Evolutionary conservation across 2,329 filamentous ascomycete species (phyloP).

Genomic region (Cladosporium sp.): DNA sequence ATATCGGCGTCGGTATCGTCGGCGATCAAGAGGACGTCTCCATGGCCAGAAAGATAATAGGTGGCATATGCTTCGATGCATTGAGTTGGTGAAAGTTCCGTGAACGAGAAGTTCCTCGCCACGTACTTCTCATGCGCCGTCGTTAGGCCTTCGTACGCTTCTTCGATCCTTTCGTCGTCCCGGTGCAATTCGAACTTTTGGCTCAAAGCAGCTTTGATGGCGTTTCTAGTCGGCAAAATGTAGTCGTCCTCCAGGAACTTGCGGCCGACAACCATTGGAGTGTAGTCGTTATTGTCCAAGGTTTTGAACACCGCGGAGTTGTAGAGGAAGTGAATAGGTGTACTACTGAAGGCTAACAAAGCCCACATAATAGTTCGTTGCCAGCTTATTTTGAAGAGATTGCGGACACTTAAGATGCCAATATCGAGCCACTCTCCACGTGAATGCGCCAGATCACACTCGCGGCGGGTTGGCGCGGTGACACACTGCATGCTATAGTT

Average conservation of each 20-base stretch:
- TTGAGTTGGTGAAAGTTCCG: background rate
- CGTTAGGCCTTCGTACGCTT: too few species aligned
- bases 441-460: slow-evolving; percentile 47
- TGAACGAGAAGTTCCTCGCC: background rate
- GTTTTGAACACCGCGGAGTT: slow-evolving; percentile 29
- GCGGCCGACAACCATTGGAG: slow-evolving; percentile 5
- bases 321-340: slow-evolving; percentile 37
- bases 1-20: too few species aligned
- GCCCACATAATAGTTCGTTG: slow-evolving; percentile 23
- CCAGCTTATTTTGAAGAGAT: slow-evolving; percentile 27
- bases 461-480: slow-evolving; percentile 45
- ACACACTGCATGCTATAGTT: slow-evolving; percentile 53
- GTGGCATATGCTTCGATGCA: background rate
- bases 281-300: slow-evolving; percentile 21
- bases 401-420: slow-evolving; percentile 41
- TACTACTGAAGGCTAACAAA: slow-evolving; percentile 28
- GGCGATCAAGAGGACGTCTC: too few species aligned
- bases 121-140: background rate
- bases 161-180: too few species aligned
- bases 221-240: background rate
- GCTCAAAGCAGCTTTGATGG: background rate
- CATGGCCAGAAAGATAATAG: background rate
- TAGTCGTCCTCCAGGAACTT: background rate
- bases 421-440: slow-evolving; percentile 41
- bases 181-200: background rate